These are phyloP conservation scores for Pichia nakasei DNA, from an alignment of 805 yeast genomes.

Conservation along the genomic window DNA sequence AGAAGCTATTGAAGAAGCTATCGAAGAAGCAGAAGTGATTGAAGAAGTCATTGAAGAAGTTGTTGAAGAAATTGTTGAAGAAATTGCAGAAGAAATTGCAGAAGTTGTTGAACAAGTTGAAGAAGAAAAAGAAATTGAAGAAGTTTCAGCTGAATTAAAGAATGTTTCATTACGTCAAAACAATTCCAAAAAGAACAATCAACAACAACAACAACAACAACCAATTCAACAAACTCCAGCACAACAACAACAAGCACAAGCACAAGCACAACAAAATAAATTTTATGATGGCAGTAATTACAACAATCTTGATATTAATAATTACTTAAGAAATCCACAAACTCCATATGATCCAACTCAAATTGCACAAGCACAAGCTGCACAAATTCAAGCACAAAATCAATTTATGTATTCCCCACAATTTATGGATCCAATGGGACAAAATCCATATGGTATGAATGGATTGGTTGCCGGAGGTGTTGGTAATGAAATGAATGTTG, in stretches of 20 bases:
- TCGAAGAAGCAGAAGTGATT: neutral
- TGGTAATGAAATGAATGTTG: neutral
- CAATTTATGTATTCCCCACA: constrained; percentile 13
- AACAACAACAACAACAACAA: constrained; percentile 8
- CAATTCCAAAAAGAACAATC: constrained; percentile 30
- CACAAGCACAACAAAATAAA: constrained; percentile 6
- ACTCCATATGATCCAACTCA: constrained; percentile 20
- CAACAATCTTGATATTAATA: constrained; percentile 18
- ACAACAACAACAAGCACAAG: neutral
- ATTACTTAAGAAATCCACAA: constrained; percentile 19
- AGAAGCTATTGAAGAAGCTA: constrained; percentile 17
- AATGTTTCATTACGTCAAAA: constrained; percentile 5
- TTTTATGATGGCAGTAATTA: constrained; percentile 13
- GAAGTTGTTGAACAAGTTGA: constrained; percentile 6
- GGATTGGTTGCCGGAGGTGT: neutral
- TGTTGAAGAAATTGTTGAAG: constrained; percentile 15
- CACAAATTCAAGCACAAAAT: constrained; percentile 16
- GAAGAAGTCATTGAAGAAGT: neutral
- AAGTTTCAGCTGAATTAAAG: neutral
- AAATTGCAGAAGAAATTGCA: constrained; percentile 18
- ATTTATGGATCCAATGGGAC: constrained; percentile 17
- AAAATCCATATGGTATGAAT: constrained; percentile 7
- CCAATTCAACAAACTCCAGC: constrained; percentile 8
- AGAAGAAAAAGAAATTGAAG: constrained; percentile 6
- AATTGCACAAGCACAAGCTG: constrained; percentile 12